A percentile compares a stretch with the other conserved stretches of the same genome.
Evolutionary conservation across 2,329 filamentous ascomycete species (phyloP).

Genomic region (Stachybotrys echinatus): DNA sequence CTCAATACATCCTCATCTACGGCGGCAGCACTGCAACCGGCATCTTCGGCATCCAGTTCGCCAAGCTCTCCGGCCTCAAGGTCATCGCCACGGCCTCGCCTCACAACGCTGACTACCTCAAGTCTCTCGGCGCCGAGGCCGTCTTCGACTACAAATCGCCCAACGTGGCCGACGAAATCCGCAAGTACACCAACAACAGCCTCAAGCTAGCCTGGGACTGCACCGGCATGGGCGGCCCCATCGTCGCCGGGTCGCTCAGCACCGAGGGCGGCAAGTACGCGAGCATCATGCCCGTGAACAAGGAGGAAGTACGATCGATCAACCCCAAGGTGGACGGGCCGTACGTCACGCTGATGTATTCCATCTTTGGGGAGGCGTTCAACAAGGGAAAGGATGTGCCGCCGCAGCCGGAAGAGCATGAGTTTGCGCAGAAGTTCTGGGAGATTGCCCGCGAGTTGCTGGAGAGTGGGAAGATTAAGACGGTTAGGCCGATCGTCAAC

Average conservation of each 20-base stretch:
- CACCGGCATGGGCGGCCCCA: not conserved
- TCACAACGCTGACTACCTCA: constrained; percentile 32
- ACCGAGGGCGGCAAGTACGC: not conserved
- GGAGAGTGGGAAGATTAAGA: constrained; percentile 26
- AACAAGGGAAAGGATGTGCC: constrained; percentile 11
- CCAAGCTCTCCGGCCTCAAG: constrained; percentile 28
- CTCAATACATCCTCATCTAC: constrained; percentile 34
- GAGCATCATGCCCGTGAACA: not conserved
- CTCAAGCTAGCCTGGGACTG: constrained; percentile 17
- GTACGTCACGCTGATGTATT: constrained; percentile 31
- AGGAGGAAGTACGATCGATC: not conserved
- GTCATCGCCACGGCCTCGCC: constrained; percentile 32
- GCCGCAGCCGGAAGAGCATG: constrained; percentile 19
- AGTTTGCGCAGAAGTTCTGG: constrained; percentile 31
- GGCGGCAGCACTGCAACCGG: constrained; percentile 48
- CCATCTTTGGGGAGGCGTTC: constrained; percentile 29
- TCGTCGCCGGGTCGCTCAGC: not conserved
- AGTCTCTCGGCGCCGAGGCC: constrained; percentile 33
- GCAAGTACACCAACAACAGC: constrained; percentile 10
- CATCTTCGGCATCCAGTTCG: constrained; percentile 40
- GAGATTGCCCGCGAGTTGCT: constrained; percentile 24
- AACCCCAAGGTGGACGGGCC: constrained; percentile 6
- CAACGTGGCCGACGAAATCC: constrained; percentile 14
- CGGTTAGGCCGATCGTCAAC: constrained; percentile 15
- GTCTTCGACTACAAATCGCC: constrained; percentile 35